Evolutionary conservation across 2,329 filamentous ascomycete species (phyloP).

Genomic region (Fusarium brevicatenulatum): DNA sequence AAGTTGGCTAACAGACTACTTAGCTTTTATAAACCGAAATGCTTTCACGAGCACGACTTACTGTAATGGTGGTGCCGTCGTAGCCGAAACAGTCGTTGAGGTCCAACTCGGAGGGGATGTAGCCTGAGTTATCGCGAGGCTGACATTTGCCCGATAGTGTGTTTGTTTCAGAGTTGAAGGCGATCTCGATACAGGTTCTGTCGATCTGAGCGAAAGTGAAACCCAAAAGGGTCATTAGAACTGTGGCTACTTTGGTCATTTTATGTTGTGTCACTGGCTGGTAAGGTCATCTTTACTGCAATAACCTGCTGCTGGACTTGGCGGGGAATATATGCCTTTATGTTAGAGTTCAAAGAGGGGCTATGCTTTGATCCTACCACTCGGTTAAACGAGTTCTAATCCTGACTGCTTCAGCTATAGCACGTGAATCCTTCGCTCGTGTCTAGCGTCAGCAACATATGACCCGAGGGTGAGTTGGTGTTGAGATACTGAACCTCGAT

Average conservation of each 20-base stretch:
- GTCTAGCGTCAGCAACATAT: background rate
- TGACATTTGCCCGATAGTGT: background rate
- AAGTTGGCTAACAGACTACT: background rate
- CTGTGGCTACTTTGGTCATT: background rate
- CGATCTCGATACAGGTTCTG: constrained; percentile 1
- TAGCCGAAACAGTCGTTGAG: constrained; percentile 17
- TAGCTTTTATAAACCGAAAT: accelerated
- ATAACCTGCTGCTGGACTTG: too few relatives aligned
- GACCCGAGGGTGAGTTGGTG: background rate
- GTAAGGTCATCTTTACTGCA: accelerated
- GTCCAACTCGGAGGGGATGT: background rate
- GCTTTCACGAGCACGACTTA: background rate
- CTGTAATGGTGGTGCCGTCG: background rate
- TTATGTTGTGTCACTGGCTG: background rate
- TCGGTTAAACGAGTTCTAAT: background rate
- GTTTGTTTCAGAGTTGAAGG: background rate
- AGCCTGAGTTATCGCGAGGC: constrained; percentile 5
- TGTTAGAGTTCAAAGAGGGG: background rate
- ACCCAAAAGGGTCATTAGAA: background rate
- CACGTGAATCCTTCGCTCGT: background rate
- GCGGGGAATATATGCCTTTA: background rate
- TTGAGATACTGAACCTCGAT: background rate
- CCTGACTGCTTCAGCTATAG: background rate
- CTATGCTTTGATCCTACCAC: background rate
- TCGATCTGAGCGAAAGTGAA: background rate